Evolutionary conservation across 345 rosid genomes (phyloP).

Genomic region (Hypericum perforatum): DNA sequence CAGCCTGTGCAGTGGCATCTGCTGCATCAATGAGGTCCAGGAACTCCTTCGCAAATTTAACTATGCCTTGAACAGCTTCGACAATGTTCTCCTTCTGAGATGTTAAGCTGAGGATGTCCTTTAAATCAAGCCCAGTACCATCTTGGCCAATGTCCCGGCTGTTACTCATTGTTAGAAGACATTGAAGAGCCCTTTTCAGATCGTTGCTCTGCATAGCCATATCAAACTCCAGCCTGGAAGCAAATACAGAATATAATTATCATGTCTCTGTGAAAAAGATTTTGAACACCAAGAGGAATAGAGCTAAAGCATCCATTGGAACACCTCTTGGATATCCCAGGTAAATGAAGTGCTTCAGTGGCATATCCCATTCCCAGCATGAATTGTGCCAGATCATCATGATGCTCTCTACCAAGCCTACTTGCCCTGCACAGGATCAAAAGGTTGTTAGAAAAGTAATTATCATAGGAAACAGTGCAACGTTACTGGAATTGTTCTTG

Average conservation of each 20-base stretch:
- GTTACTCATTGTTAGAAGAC: conserved; percentile 94
- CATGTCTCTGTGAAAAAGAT: neutral
- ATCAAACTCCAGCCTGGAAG: conserved; percentile 84
- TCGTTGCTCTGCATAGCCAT: conserved; percentile 97
- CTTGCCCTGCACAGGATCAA: conserved; percentile 61
- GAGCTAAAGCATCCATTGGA: neutral
- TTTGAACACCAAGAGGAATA: neutral
- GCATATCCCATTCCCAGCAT: conserved; percentile 99
- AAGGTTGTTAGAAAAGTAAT: conserved; percentile 3
- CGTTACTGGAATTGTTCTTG: neutral
- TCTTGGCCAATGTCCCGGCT: conserved; percentile 91
- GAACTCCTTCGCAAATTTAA: conserved; percentile 85
- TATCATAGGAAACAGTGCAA: conserved; percentile 7
- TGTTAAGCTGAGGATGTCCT: conserved; percentile 71
- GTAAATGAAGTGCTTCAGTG: conserved; percentile 97
- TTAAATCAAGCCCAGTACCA: conserved; percentile 57
- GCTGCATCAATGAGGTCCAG: conserved; percentile 98
- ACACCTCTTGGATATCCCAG: conserved; percentile 98
- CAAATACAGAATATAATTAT: conserved; percentile 5
- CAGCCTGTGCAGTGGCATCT: conserved; percentile 90
- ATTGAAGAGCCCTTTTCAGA: conserved; percentile 96
- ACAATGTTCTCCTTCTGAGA: conserved; percentile 84
- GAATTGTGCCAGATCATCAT: conserved; percentile 96
- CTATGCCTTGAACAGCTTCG: conserved; percentile 93
- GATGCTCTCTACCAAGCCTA: conserved; percentile 98